Evolutionary conservation across 2,329 filamentous ascomycete species (phyloP), one percentile per base, ranked within the genome.

Genomic region (Cytospora paraplurivora): DNA sequence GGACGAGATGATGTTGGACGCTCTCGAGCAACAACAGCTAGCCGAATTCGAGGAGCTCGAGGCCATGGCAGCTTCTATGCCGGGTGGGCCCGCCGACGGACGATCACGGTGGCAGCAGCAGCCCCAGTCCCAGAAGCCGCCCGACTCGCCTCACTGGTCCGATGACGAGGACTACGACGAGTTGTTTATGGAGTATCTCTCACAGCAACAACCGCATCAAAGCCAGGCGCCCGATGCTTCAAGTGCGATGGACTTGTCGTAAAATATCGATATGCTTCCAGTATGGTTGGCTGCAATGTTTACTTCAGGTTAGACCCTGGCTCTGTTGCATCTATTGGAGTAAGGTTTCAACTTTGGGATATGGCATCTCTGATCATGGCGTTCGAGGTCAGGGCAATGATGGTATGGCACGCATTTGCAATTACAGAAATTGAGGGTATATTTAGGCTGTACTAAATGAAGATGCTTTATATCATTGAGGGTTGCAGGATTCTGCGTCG

Each of bases 161-260:
- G 85, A 88, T 59, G 85, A 87, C 53, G 82, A 82, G 15, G 85
- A 87, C 51, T 88, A 87, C 69, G 86, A 88, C 67, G 76, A 80
- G 54, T 74, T 88, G 11, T 88, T 97, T 72, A 84, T 85, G 78
- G 86, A 91, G 68, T 72, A 91, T 44, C 74, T 86, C 57, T 79
- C 82, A n/a, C 75, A 81, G 65, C 77, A 81, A 55, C 71, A 74
- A 15, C 54, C 58, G 5, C 64, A 70, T 54, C 68, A 65, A 7
- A 44, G 54, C 11, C 63, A 67, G 58, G 59, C 56, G 34, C 65
- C 69, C 60, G 64, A 68, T 33, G 67, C 70, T 3, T 76, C 75
- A 27, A 75, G 79, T 37, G 74, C 79, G 44, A 83, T 82, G 76
- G 82, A 85, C 62, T 77, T 81, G 72, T 77, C 77, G 38, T 81